phyloP scores from a whole-genome alignment of 179 eudicot species.

The Actinidia polygama region DNA sequence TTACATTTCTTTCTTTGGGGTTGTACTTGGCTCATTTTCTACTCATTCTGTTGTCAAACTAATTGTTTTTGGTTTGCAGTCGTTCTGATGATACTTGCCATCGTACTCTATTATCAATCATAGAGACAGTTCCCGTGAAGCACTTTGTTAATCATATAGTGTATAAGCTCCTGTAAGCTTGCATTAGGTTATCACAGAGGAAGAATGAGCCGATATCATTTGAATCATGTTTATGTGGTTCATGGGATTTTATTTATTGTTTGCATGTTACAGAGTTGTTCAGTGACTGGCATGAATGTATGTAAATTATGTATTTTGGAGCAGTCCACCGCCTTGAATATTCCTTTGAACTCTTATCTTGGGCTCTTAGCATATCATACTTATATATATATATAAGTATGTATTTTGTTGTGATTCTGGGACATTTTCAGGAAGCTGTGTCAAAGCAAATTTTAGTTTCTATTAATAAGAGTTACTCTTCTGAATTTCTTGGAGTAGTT shows the following conservation, averaged over 20 bases:
- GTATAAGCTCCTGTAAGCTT: constrained; percentile 58
- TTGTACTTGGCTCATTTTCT: constrained; percentile 1
- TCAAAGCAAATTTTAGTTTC: constrained; percentile 56
- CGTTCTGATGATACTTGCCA: constrained; percentile 53
- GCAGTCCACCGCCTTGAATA: neutral
- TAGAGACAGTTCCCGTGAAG: constrained; percentile 61
- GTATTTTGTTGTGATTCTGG: neutral
- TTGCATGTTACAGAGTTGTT: neutral
- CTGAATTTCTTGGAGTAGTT: constrained; percentile 66
- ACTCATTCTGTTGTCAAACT: neutral
- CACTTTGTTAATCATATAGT: constrained; percentile 47
- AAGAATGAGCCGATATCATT: constrained; percentile 37
- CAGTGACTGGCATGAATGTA: neutral
- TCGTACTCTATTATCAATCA: constrained; percentile 44
- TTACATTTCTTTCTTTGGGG: constrained; percentile 5
- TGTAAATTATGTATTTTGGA: neutral
- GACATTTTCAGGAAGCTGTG: constrained; percentile 48
- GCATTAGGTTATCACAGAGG: constrained; percentile 51
- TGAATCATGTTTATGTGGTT: constrained; percentile 46
- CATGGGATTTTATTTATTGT: constrained; percentile 11
- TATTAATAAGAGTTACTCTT: constrained; percentile 56
- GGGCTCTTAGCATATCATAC: constrained; percentile 8
- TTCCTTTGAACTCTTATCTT: neutral
- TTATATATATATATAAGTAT: too few relatives aligned
- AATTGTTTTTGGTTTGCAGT: constrained; percentile 40